These are phyloP conservation scores for Serendipita sp. DNA, from an alignment of 768 basidiomycete genomes.

Conservation along the genomic window DNA sequence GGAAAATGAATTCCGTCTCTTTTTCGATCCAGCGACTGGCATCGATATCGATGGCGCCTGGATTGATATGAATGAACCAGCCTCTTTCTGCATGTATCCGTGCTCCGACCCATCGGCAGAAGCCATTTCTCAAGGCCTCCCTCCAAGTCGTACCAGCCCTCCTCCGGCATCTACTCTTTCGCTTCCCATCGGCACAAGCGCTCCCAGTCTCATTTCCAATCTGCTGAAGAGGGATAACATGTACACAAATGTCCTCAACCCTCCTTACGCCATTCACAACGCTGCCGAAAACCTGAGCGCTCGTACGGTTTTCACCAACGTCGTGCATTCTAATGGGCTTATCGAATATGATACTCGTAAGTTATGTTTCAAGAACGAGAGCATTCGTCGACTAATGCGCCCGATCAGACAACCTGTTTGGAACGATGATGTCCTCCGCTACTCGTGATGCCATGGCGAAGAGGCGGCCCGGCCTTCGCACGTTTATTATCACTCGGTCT, in stretches of 20 bases:
- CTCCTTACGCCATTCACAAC: conserved; percentile 9
- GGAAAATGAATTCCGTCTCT: conserved; percentile 49
- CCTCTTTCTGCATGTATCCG: conserved; percentile 45
- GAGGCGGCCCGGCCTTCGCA: conserved; percentile 41
- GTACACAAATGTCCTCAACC: conserved; percentile 8
- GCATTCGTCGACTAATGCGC: not conserved
- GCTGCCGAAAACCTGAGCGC: conserved; percentile 28
- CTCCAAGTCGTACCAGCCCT: conserved; percentile 32
- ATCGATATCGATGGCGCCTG: conserved; percentile 52
- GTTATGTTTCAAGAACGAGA: not conserved
- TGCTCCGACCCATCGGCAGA: conserved; percentile 45
- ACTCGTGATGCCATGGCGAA: conserved; percentile 42
- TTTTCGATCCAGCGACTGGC: conserved; percentile 32
- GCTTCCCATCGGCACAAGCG: conserved; percentile 26
- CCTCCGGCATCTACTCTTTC: conserved; percentile 39
- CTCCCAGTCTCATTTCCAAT: conserved; percentile 13
- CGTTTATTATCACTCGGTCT: conserved; percentile 26
- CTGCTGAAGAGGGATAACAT: conserved; percentile 1
- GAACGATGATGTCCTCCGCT: conserved; percentile 54
- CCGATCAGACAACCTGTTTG: conserved; percentile 47
- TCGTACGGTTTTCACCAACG: conserved; percentile 23
- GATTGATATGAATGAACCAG: conserved; percentile 39
- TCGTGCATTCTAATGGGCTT: conserved; percentile 10
- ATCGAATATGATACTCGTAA: conserved; percentile 13
- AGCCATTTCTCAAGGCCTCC: conserved; percentile 34